These are phyloP conservation scores for Teunomyces lycoperdinae DNA, from an alignment of 805 yeast genomes.

Conservation along the genomic window DNA sequence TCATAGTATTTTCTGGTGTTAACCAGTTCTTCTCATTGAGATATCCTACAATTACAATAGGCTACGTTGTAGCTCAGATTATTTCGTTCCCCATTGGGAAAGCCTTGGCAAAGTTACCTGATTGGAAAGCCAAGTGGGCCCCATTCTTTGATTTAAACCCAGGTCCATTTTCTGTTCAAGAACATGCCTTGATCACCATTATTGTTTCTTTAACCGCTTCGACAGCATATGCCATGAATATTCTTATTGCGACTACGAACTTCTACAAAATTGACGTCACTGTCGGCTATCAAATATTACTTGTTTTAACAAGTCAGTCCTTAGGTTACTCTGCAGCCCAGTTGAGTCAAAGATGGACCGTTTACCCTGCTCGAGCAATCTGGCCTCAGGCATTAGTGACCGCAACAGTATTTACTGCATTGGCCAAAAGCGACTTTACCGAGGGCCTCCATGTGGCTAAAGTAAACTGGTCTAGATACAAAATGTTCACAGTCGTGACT, in stretches of 20 bases:
- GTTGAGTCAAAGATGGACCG: conserved; percentile 29
- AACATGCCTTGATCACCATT: conserved; percentile 22
- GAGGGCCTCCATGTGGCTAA: conserved; percentile 10
- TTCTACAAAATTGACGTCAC: conserved; percentile 12
- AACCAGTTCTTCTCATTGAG: conserved; percentile 24
- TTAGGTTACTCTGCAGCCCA: conserved; percentile 31
- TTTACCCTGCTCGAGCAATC: conserved; percentile 50
- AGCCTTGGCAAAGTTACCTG: conserved; percentile 14
- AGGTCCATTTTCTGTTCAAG: conserved; percentile 18
- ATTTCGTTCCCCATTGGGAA: conserved; percentile 23
- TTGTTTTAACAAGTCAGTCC: conserved; percentile 22
- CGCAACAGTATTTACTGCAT: conserved; percentile 17
- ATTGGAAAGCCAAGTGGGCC: conserved; percentile 7
- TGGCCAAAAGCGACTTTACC: conserved; percentile 10
- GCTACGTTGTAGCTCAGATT: conserved; percentile 23
- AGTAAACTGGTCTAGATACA: conserved; percentile 16
- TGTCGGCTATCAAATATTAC: conserved; percentile 25
- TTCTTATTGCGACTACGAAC: conserved; percentile 20
- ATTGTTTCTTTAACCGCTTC: conserved; percentile 20
- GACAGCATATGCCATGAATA: conserved; percentile 21
- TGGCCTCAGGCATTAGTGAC: conserved; percentile 45
- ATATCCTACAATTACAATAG: conserved; percentile 23
- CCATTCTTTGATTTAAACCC: conserved; percentile 21
- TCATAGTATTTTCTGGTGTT: conserved; percentile 25
- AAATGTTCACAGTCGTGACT: conserved; percentile 16